Evolutionary conservation across 192 early-diverging fungal species (phyloP).

Genomic region (Coemansia sp.): DNA sequence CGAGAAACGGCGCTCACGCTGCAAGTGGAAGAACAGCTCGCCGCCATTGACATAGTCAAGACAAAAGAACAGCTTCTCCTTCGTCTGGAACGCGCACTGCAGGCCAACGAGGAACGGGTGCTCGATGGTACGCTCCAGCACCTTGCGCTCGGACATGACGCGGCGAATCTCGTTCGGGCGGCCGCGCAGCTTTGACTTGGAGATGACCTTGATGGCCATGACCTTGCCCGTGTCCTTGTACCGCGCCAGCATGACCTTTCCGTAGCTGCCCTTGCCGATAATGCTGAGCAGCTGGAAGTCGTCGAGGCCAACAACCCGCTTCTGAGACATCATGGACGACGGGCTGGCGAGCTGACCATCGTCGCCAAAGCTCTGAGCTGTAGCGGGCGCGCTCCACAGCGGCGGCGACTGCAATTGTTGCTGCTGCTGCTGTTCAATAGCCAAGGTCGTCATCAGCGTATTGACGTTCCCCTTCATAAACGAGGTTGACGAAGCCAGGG

Average conservation of each 20-base stretch:
- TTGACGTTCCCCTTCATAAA: conserved; percentile 43
- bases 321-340: conserved; percentile 8
- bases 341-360: background rate
- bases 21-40: conserved; percentile 76
- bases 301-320: conserved; percentile 42
- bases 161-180: conserved; percentile 65
- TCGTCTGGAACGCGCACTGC: conserved; percentile 76
- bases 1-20: conserved; percentile 65
- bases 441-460: conserved; percentile 48
- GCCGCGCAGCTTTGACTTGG: conserved; percentile 68
- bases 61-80: conserved; percentile 74
- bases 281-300: conserved; percentile 77
- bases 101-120: conserved; percentile 73
- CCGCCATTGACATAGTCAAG: conserved; percentile 79
- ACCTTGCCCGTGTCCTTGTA: conserved; percentile 72
- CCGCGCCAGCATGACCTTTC: conserved; percentile 73
- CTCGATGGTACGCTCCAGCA: conserved; percentile 55
- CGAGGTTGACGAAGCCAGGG: background rate
- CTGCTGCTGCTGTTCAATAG: conserved; percentile 14
- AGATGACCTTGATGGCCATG: conserved; percentile 75
- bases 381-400: conserved; percentile 27
- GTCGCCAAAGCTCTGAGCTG: conserved; percentile 14
- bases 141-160: conserved; percentile 67
- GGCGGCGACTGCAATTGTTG: conserved; percentile 1
- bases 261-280: conserved; percentile 78